Evolutionary conservation across 2,329 filamentous ascomycete genomes (phyloP).

Genomic region (Orbilia quercus): DNA sequence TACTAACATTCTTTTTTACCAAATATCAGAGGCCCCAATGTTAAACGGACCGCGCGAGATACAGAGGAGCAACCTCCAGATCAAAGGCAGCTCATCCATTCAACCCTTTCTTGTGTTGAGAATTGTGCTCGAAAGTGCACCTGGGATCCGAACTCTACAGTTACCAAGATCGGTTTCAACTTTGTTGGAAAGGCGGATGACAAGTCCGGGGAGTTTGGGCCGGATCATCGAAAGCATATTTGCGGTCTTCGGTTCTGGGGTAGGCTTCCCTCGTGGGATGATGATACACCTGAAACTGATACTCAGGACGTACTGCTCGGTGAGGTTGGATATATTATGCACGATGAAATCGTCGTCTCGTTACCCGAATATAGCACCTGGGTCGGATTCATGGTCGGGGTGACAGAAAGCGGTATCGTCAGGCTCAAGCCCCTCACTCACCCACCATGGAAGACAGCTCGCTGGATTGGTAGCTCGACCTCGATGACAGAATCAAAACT

Average conservation of each 20-base stretch:
- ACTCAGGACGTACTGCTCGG: slow-evolving; percentile 28
- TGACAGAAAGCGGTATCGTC: slow-evolving; percentile 50
- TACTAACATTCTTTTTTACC: slow-evolving; percentile 6
- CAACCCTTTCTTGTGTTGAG: slow-evolving; percentile 44
- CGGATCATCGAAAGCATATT: slow-evolving; percentile 43
- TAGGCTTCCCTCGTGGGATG: slow-evolving; percentile 25
- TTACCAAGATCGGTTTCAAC: slow-evolving; percentile 48
- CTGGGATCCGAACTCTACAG: slow-evolving; percentile 46
- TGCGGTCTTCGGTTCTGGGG: slow-evolving; percentile 54
- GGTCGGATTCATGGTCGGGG: slow-evolving; percentile 55
- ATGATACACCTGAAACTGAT: slow-evolving; percentile 16
- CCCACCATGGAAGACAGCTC: slow-evolving; percentile 52
- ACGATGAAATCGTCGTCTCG: slow-evolving; percentile 29
- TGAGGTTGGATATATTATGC: slow-evolving; percentile 52
- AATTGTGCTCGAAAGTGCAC: slow-evolving; percentile 50
- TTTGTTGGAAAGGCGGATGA: slow-evolving; percentile 50
- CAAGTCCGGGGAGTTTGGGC: slow-evolving; percentile 13
- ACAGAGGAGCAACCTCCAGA: slow-evolving; percentile 40
- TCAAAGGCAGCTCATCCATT: slow-evolving; percentile 48
- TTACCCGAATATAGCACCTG: slow-evolving; percentile 42
- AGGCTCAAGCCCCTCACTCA: slow-evolving; percentile 51
- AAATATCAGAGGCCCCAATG: slow-evolving; percentile 42
- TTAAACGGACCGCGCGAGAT: slow-evolving; percentile 34
- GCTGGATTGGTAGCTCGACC: slow-evolving; percentile 43
- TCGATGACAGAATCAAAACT: slow-evolving; percentile 41